Evolutionary conservation across 192 early-diverging fungal species (phyloP).

Genomic region (Globomyces pollinis-pini): DNA sequence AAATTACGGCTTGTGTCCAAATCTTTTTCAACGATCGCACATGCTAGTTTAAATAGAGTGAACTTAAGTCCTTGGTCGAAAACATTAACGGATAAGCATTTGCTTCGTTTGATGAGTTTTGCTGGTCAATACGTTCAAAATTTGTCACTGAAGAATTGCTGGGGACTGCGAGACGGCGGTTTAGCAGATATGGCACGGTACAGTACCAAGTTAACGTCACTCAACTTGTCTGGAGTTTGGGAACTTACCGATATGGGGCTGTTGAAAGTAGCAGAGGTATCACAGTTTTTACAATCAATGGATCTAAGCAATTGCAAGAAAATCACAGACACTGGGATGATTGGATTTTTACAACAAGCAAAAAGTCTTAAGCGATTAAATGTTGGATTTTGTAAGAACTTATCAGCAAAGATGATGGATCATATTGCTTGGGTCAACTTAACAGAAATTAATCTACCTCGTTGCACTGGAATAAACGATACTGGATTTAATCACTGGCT

Average conservation of each 20-base stretch:
- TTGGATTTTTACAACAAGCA: slow-evolving; percentile 39
- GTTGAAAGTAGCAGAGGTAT: slow-evolving; percentile 30
- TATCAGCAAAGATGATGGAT: slow-evolving; percentile 54
- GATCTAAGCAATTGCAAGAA: slow-evolving; percentile 77
- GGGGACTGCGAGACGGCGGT: slow-evolving; percentile 58
- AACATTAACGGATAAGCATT: slow-evolving; percentile 40
- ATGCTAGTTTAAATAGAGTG: slow-evolving; percentile 37
- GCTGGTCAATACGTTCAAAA: slow-evolving; percentile 34
- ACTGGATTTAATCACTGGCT: slow-evolving; percentile 50
- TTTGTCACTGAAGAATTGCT: slow-evolving; percentile 59
- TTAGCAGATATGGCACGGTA: slow-evolving; percentile 34
- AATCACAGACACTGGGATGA: slow-evolving; percentile 56
- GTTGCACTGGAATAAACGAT: slow-evolving; percentile 68
- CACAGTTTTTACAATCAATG: slow-evolving; percentile 35
- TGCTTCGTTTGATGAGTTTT: slow-evolving; percentile 31
- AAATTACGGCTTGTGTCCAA: slow-evolving; percentile 37
- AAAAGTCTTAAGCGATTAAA: slow-evolving; percentile 27
- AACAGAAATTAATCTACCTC: slow-evolving; percentile 58
- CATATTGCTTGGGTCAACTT: slow-evolving; percentile 45
- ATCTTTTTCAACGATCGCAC: slow-evolving; percentile 28
- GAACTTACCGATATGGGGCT: slow-evolving; percentile 61
- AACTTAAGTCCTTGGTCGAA: slow-evolving; percentile 56
- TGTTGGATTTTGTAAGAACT: slow-evolving; percentile 69
- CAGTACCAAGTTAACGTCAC: slow-evolving; percentile 23
- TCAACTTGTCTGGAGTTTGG: slow-evolving; percentile 65